Base-by-base conservation (phyloP, 176 grass and related monocot species). In the Dactylis glomerata region DNA sequence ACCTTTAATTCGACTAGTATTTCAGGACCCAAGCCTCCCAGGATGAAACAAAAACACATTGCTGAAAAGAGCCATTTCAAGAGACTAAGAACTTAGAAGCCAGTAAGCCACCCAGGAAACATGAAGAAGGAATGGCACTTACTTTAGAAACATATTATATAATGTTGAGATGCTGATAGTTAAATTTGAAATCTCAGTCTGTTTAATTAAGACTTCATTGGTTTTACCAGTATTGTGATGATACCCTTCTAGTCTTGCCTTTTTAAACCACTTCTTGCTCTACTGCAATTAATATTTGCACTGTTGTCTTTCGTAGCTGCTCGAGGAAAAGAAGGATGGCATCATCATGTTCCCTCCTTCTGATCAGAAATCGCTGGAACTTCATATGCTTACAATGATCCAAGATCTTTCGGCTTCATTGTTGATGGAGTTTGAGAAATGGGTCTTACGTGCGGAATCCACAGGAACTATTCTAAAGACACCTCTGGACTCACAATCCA, bases 341-440 rank as follows among this genome's bases (percentile, higher is more conserved):
- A 91, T 99, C 78, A 85, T 94, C 67, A 80, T 99, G 27, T 86
- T 99, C 78, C 81, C 93, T 82, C 90, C 93, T 77, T 86, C 93
- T 20, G 96, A 99, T 94, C 86, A 83, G 64, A 86, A 94, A 41
- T 93, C 93, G 5, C 82, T 94, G 81, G 96, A 99, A 81, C 87
- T 96, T 93, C 96, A 96, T 79, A 96, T 99, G 96, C 81, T 96
- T 61, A 96, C 93, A 44, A 95, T 99, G 96, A 86, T 96, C 70
- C 96, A 99, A 96, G 92, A 99, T 77, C 96, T 99, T 27, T 75
- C 96, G 37, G 91, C 96, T 86, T 96, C 93, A 55, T 57, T 99
- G 78, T 77, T 99, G 85, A 99, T 99, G 96, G 93, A 99, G 75
- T 99, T 99, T 86, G 96, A 99, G 81, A 99, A 99, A 88, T 99